phyloP scores from a whole-genome alignment of 768 basidiomycete genomes.

The Pulveroboletus ravenelii region DNA sequence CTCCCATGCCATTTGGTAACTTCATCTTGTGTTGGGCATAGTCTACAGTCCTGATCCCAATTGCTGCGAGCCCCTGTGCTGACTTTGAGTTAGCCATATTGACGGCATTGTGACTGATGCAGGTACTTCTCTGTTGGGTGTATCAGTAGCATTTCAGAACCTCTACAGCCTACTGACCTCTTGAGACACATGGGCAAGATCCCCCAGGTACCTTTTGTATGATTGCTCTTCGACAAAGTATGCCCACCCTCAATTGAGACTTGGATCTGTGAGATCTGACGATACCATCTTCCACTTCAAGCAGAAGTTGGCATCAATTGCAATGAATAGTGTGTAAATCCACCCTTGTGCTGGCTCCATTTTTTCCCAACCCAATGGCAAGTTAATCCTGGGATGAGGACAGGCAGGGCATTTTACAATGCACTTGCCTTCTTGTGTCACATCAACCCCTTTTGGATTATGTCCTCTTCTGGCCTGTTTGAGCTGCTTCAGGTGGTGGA shows the following conservation, averaged over 20 bases:
- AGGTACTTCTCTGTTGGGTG: background rate
- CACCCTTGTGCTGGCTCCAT: background rate
- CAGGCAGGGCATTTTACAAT: background rate
- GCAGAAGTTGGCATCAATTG: constrained; percentile 29
- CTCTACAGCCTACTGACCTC: constrained; percentile 15
- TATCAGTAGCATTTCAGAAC: background rate
- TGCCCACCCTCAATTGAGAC: constrained; percentile 17
- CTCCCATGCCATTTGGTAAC: background rate
- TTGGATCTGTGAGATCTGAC: constrained; percentile 12
- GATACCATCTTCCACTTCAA: constrained; percentile 18
- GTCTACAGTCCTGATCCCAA: background rate
- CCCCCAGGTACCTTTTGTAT: constrained; percentile 18
- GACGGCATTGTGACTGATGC: background rate
- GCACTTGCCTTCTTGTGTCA: background rate
- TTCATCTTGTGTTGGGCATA: constrained; percentile 1
- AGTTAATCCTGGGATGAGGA: constrained; percentile 3
- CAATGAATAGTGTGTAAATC: constrained; percentile 21
- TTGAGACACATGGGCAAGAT: background rate
- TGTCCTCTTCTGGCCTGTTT: background rate
- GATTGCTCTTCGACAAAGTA: constrained; percentile 23
- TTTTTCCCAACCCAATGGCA: background rate
- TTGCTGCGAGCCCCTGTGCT: background rate
- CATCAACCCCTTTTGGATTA: background rate
- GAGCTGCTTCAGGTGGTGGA: constrained; percentile 1
- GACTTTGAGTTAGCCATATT: constrained; percentile 1